These are phyloP conservation scores for Trichoderma semiorbis DNA, from an alignment of 2,329 filamentous ascomycete genomes.

Conservation along the genomic window DNA sequence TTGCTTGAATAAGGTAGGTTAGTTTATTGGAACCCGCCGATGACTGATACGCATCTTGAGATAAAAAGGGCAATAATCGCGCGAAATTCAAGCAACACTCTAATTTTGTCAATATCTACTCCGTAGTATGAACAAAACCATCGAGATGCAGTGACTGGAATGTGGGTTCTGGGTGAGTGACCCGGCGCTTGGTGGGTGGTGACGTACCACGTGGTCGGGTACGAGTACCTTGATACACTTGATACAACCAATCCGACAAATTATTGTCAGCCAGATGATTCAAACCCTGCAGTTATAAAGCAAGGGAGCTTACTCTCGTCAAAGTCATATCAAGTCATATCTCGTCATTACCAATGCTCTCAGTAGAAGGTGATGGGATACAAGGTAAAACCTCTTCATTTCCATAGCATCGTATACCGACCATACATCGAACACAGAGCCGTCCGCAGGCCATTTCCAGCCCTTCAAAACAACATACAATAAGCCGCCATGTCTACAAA, in stretches of 20 bases:
- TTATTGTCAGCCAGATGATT: background rate
- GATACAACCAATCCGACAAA: background rate
- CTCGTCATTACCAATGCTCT: background rate
- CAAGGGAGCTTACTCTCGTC: background rate
- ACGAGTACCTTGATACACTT: background rate
- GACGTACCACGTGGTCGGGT: constrained; percentile 4
- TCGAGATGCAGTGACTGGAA: background rate
- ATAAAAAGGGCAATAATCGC: background rate
- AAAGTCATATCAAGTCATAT: background rate
- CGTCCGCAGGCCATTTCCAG: too few relatives aligned
- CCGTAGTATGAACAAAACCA: background rate
- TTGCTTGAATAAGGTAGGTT: background rate
- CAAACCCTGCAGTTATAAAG: background rate
- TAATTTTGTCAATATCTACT: background rate
- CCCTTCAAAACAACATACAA: too few relatives aligned
- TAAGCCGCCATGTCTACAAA: background rate
- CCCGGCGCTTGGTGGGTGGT: background rate
- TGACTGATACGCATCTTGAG: background rate
- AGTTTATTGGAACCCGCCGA: background rate
- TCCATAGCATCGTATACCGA: background rate
- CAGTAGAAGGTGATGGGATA: background rate
- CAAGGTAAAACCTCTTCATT: too few relatives aligned
- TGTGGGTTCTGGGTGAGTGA: background rate
- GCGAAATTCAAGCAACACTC: background rate
- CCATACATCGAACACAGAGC: background rate